Percentiles rank a stretch among this genome's conserved stretches.
phyloP scores from a whole-genome alignment of 2,329 filamentous ascomycete genomes.

The Bertia moriformis region DNA sequence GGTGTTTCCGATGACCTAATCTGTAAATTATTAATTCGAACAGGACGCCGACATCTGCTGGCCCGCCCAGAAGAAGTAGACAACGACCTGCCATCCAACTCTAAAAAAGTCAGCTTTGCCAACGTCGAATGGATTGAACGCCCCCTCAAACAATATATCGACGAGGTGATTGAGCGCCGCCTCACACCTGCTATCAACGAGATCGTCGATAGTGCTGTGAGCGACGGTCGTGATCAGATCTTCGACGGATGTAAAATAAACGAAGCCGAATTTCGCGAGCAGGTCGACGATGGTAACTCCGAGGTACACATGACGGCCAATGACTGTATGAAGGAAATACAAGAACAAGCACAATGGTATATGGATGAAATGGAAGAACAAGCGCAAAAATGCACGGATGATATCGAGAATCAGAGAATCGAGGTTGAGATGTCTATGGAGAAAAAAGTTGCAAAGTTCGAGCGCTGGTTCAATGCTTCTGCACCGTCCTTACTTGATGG shows the following conservation, averaged over 20 bases:
- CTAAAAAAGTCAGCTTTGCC: no score
- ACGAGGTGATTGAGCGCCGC: no score
- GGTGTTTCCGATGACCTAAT: no score
- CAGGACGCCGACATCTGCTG: no score
- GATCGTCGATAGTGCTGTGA: no score
- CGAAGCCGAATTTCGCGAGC: neutral
- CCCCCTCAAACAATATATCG: no score
- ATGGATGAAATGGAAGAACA: neutral
- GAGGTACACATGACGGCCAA: neutral
- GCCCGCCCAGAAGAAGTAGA: no score
- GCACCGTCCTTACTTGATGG: neutral
- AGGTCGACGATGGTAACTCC: neutral
- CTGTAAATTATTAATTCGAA: no score
- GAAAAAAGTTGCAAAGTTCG: conserved; percentile 1
- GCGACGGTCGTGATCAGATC: no score
- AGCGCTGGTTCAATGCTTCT: neutral
- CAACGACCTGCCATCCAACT: no score
- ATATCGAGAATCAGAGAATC: conserved; percentile 1
- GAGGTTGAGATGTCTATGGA: neutral
- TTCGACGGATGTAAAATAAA: neutral
- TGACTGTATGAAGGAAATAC: neutral
- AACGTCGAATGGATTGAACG: no score
- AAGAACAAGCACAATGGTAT: neutral
- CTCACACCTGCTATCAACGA: no score
- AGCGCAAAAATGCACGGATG: neutral